These are phyloP conservation scores for Pterulicium gracile DNA, from an alignment of 1,284 basidiomycete species.

Conservation along the genomic window DNA sequence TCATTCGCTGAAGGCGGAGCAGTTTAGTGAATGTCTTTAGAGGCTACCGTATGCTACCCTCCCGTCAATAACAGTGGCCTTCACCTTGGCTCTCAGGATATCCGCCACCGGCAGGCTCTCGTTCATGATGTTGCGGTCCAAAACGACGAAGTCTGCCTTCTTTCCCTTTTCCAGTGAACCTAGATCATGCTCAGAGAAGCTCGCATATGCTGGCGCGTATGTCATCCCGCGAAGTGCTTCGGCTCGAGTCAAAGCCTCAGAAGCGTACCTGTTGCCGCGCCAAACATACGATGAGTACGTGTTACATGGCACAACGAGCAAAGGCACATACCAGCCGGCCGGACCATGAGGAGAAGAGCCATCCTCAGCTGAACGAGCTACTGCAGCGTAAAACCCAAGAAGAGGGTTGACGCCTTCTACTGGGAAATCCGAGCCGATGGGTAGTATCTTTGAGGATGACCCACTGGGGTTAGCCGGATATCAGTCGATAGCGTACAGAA, in stretches of 20 bases:
- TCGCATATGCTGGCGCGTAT: conserved; percentile 76
- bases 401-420: conserved; percentile 78
- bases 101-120: conserved; percentile 38
- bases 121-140: conserved; percentile 70
- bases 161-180: conserved; percentile 68
- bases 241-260: conserved; percentile 60
- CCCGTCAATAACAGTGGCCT: conserved; percentile 67
- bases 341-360: conserved; percentile 77
- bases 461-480: too few relatives aligned
- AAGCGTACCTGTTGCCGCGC: conserved; percentile 44
- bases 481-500: too few relatives aligned
- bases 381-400: conserved; percentile 80
- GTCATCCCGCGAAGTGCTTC: conserved; percentile 84
- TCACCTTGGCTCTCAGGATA: conserved; percentile 43
- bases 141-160: conserved; percentile 78
- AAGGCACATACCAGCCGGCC: conserved; percentile 57
- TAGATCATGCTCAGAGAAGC: conserved; percentile 62
- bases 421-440: conserved; percentile 87
- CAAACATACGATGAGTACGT: conserved; percentile 2
- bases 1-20: too few relatives aligned
- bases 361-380: conserved; percentile 56
- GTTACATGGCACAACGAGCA: background rate
- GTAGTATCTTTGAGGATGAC: conserved; percentile 46
- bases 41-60: conserved; percentile 48
- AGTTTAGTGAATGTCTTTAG: background rate